These are phyloP conservation scores for Aureobasidium zeae DNA, from an alignment of 2,329 filamentous ascomycete genomes.

Conservation along the genomic window DNA sequence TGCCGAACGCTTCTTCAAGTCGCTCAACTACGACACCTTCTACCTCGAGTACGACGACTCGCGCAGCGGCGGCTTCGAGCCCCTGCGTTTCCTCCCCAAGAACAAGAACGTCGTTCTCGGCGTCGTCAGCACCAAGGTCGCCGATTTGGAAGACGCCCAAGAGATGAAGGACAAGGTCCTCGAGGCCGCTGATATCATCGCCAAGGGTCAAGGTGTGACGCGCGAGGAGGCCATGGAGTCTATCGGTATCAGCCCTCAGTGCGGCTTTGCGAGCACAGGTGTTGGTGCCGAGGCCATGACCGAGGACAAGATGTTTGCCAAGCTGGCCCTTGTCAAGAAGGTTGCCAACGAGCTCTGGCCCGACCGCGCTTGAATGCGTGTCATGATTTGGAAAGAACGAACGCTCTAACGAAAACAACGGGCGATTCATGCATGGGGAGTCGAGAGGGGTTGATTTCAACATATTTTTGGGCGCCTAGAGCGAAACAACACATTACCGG, in stretches of 20 bases:
- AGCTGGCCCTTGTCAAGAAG: slow-evolving; percentile 29
- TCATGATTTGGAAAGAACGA: slow-evolving; percentile 7
- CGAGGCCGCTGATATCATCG: slow-evolving; percentile 31
- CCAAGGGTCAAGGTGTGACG: slow-evolving; percentile 29
- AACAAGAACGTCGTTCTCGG: slow-evolving; percentile 34
- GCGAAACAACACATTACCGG: slow-evolving; percentile 1
- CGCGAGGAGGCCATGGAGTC: slow-evolving; percentile 31
- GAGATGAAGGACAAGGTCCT: slow-evolving; percentile 28
- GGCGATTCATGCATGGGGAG: slow-evolving; percentile 13
- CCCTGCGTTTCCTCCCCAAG: slow-evolving; percentile 30
- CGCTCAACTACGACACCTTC: slow-evolving; percentile 32
- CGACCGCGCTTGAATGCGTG: slow-evolving; percentile 22
- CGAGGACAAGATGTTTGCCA: slow-evolving; percentile 32
- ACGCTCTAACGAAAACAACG: slow-evolving; percentile 16
- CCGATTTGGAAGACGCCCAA: slow-evolving; percentile 28
- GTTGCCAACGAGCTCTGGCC: slow-evolving; percentile 32
- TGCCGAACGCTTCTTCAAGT: slow-evolving; percentile 31
- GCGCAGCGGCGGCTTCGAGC: slow-evolving; percentile 32
- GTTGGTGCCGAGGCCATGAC: slow-evolving; percentile 31
- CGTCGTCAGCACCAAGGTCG: slow-evolving; percentile 31
- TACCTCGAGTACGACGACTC: slow-evolving; percentile 34
- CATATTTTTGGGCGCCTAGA: slow-evolving; percentile 11
- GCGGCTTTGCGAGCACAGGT: slow-evolving; percentile 32
- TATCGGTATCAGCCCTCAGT: slow-evolving; percentile 32
- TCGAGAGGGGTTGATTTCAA: slow-evolving; percentile 10